A percentile compares a stretch with the other conserved stretches of the same genome.
Conservation (phyloP, 2,329 filamentous ascomycete species). For the Cladophialophora exuberans region DNA sequence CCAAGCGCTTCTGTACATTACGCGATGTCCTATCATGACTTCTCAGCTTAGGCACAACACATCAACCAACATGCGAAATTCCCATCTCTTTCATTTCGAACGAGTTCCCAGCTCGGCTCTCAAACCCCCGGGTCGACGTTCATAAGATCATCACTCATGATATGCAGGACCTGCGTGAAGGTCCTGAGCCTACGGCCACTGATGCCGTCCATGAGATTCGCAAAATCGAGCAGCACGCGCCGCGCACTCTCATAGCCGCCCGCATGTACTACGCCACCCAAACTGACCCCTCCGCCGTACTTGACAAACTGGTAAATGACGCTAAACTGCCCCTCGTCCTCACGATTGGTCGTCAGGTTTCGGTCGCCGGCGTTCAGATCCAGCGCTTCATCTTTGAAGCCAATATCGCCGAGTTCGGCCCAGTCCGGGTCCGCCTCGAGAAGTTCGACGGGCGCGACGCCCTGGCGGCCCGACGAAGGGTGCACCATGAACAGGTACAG, state of each 20-base stretch:
- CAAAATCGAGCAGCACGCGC: slow-evolving; percentile 56
- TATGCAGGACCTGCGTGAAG: slow-evolving; percentile 56
- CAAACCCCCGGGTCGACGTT: slow-evolving; percentile 26
- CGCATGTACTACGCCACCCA: slow-evolving; percentile 52
- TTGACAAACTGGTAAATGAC: slow-evolving; percentile 47
- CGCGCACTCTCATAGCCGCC: slow-evolving; percentile 57
- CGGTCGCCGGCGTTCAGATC: slow-evolving; percentile 14
- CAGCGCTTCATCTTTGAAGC: slow-evolving; percentile 23
- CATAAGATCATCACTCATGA: slow-evolving; percentile 54
- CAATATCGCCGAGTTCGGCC: slow-evolving; percentile 41
- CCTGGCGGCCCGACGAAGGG: slow-evolving; percentile 33
- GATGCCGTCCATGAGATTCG: slow-evolving; percentile 56
- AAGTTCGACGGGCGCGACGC: slow-evolving; percentile 44
- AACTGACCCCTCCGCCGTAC: slow-evolving; percentile 52
- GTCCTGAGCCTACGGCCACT: slow-evolving; percentile 56
- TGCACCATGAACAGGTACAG: slow-evolving; percentile 56
- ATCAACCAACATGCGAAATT: too few species aligned
- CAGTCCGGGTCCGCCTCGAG: slow-evolving; percentile 54
- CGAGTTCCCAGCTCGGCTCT: not conserved
- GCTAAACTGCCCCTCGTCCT: slow-evolving; percentile 24
- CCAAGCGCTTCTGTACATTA: too few species aligned
- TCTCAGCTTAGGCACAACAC: too few species aligned
- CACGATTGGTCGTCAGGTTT: slow-evolving; percentile 39
- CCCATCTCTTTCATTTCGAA: too few species aligned
- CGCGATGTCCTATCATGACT: too few species aligned